These are phyloP conservation scores for Cyberlindnera lachancei DNA, from an alignment of 805 yeast species.

Conservation along the genomic window DNA sequence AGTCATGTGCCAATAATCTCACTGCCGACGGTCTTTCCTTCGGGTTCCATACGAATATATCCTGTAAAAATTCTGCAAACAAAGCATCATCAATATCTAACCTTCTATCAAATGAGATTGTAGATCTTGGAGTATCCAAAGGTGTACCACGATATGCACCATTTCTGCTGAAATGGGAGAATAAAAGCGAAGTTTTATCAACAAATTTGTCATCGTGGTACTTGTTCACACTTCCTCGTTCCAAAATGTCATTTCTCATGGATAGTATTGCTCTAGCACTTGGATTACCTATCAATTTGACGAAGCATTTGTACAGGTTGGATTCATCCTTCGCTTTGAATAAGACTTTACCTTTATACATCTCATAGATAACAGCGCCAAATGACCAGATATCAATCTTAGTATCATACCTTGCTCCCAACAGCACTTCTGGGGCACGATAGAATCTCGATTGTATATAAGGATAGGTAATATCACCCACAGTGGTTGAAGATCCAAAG, in stretches of 20 bases:
- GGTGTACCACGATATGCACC: constrained; percentile 20
- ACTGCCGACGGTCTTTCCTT: constrained; percentile 45
- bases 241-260: constrained; percentile 31
- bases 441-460: constrained; percentile 80
- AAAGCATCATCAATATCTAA: constrained; percentile 5
- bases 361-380: constrained; percentile 80
- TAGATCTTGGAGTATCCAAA: constrained; percentile 8
- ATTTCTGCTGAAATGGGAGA: constrained; percentile 27
- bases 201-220: constrained; percentile 8
- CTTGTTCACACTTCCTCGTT: constrained; percentile 29
- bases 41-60: constrained; percentile 39
- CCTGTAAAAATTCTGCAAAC: constrained; percentile 23
- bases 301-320: constrained; percentile 66
- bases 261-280: constrained; percentile 31
- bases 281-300: constrained; percentile 83
- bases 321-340: constrained; percentile 81
- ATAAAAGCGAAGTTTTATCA: constrained; percentile 27
- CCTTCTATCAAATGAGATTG: constrained; percentile 14
- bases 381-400: constrained; percentile 92
- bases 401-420: constrained; percentile 66
- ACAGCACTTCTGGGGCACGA: constrained; percentile 69
- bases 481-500: constrained; percentile 65
- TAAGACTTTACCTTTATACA: constrained; percentile 79
- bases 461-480: constrained; percentile 62
- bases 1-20: constrained; percentile 47